phyloP scores from a whole-genome alignment of 1,139 yeast genomes.

The Magnusiomyces fungicola region DNA sequence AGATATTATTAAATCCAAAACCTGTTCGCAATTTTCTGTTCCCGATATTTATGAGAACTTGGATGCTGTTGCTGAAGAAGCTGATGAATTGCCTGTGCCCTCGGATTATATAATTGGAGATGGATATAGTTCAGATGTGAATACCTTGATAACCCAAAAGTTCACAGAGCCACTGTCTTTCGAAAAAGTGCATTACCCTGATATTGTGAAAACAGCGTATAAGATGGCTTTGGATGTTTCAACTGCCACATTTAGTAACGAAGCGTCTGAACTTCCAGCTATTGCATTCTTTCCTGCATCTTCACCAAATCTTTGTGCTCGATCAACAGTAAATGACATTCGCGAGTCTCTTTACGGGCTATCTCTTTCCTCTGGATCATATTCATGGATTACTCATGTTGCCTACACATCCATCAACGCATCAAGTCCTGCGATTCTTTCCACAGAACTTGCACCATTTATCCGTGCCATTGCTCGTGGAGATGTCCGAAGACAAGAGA shows the following conservation, averaged over 20 bases:
- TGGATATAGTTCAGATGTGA: neutral
- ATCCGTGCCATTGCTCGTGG: neutral
- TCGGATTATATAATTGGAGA: slow-evolving; percentile 5
- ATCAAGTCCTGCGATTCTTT: neutral
- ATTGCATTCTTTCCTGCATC: neutral
- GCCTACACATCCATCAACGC: slow-evolving; percentile 1
- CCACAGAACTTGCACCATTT: slow-evolving; percentile 5
- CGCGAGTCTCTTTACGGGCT: neutral
- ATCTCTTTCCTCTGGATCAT: neutral
- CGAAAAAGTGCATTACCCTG: neutral
- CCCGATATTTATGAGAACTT: neutral
- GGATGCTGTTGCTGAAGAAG: neutral
- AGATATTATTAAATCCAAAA: neutral
- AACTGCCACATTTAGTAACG: too few relatives aligned
- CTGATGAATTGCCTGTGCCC: slow-evolving; percentile 2
- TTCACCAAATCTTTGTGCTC: neutral
- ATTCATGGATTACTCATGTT: neutral
- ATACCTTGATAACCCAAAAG: neutral
- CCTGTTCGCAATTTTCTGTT: neutral
- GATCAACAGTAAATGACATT: neutral
- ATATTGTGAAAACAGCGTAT: neutral
- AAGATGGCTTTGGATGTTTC: too few relatives aligned
- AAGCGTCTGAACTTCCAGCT: too few relatives aligned
- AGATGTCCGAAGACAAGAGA: neutral
- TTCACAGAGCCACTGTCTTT: neutral